Conservation (phyloP, 2,329 filamentous ascomycete species). For the Sarocladium brachiariae region DNA sequence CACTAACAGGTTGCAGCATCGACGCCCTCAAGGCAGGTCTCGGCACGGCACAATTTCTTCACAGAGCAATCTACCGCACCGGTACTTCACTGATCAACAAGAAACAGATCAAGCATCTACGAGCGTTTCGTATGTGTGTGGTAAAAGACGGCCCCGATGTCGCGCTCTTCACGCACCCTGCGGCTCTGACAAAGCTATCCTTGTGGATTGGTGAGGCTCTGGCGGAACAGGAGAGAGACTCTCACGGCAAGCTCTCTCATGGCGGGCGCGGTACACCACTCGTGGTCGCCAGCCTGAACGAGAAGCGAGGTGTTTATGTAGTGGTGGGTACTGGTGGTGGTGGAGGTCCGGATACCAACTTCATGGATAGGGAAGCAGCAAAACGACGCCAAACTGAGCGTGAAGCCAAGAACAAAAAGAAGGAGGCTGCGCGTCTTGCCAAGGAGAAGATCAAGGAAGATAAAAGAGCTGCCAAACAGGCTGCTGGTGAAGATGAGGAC, state of each 20-base stretch:
- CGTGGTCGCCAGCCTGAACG: constrained; percentile 84
- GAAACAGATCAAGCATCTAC: constrained; percentile 84
- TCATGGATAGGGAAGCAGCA: constrained; percentile 60
- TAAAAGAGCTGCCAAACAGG: constrained; percentile 53
- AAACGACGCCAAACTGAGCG: constrained; percentile 57
- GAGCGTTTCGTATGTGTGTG: constrained; percentile 89
- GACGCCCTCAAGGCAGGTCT: constrained; percentile 70
- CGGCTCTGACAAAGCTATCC: constrained; percentile 86
- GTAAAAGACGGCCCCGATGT: constrained; percentile 94
- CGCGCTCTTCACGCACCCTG: constrained; percentile 83
- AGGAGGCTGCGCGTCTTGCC: constrained; percentile 49
- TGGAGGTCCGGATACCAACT: constrained; percentile 64
- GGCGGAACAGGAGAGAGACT: constrained; percentile 76
- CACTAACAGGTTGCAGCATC: constrained; percentile 43
- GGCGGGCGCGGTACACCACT: constrained; percentile 73
- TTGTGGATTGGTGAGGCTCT: constrained; percentile 93
- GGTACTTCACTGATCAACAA: constrained; percentile 89
- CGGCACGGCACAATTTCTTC: constrained; percentile 78
- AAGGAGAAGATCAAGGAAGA: constrained; percentile 54
- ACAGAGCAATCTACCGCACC: constrained; percentile 87
- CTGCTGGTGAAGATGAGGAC: constrained; percentile 32
- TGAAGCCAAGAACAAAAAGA: constrained; percentile 55
- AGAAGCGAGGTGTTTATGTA: constrained; percentile 78
- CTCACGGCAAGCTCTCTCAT: constrained; percentile 59
- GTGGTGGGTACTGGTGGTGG: constrained; percentile 90